Conservation (phyloP, 2,329 filamentous ascomycete species). For the Pseudogymnoascus sp. region DNA sequence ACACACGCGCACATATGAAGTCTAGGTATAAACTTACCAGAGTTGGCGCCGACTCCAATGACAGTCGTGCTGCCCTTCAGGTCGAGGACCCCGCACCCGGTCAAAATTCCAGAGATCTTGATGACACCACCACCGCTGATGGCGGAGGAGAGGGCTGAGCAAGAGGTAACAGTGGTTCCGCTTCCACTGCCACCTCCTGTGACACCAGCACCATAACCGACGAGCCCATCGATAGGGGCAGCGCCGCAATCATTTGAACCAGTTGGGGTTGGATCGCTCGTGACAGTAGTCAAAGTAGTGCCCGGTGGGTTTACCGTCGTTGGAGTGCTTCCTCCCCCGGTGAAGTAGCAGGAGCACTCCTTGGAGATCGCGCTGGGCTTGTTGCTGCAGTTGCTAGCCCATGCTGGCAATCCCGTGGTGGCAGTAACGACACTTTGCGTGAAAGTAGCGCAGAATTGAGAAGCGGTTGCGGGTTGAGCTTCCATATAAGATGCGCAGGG, state of each 20-base stretch:
- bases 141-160: constrained; percentile 33
- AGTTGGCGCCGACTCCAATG: constrained; percentile 34
- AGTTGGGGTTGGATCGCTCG: background rate
- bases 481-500: constrained; percentile 3
- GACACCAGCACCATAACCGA: background rate
- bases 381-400: constrained; percentile 23
- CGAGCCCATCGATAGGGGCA: background rate
- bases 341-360: constrained; percentile 27
- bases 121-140: constrained; percentile 28
- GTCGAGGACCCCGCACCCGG: constrained; percentile 29
- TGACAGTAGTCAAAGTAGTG: constrained; percentile 16
- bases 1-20: background rate
- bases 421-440: constrained; percentile 18
- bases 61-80: constrained; percentile 37
- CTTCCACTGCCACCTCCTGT: constrained; percentile 38
- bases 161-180: constrained; percentile 38
- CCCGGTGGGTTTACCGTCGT: constrained; percentile 14
- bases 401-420: constrained; percentile 23
- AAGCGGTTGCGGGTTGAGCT: constrained; percentile 8
- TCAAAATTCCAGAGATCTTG: constrained; percentile 33
- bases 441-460: constrained; percentile 11
- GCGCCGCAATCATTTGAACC: background rate
- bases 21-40: constrained; percentile 11
- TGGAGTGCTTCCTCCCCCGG: constrained; percentile 16
- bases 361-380: constrained; percentile 26